Conservation (phyloP, 805 yeast species). For the Yarrowia sp. region DNA sequence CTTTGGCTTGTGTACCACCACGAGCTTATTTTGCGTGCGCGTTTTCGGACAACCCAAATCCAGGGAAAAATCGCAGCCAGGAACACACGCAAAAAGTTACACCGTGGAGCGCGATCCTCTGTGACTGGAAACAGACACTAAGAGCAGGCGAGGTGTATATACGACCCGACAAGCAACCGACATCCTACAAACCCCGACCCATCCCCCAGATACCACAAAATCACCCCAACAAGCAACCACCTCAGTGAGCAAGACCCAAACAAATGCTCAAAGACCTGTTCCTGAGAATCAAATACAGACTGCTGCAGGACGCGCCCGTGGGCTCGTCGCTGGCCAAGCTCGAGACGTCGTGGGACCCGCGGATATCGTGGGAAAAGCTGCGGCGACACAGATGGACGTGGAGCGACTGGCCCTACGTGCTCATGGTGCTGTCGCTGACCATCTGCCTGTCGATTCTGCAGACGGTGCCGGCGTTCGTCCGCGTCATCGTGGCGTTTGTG, state of each 20-base stretch:
- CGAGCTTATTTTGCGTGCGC: conserved; percentile 1
- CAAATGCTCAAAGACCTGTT: conserved; percentile 29
- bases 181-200: not conserved
- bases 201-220: not conserved
- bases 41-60: conserved; percentile 25
- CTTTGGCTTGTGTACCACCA: conserved; percentile 1
- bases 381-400: conserved; percentile 30
- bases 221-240: too few relatives aligned
- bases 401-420: conserved; percentile 50
- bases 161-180: not conserved
- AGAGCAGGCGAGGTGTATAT: not conserved
- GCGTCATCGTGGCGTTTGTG: conserved; percentile 42
- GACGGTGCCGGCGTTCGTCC: conserved; percentile 37
- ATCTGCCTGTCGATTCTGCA: conserved; percentile 46
- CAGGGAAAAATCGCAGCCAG: conserved; percentile 21
- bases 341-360: conserved; percentile 39
- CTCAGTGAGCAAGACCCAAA: not conserved
- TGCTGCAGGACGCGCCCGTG: conserved; percentile 41
- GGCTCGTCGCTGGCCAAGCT: conserved; percentile 37
- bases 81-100: conserved; percentile 7
- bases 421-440: conserved; percentile 50
- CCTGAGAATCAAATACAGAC: conserved; percentile 33
- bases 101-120: conserved; percentile 13
- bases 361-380: conserved; percentile 38
- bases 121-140: conserved; percentile 11